Conservation (phyloP, 352 stramenopile genomes). For the Phytophthora nicotianae region DNA sequence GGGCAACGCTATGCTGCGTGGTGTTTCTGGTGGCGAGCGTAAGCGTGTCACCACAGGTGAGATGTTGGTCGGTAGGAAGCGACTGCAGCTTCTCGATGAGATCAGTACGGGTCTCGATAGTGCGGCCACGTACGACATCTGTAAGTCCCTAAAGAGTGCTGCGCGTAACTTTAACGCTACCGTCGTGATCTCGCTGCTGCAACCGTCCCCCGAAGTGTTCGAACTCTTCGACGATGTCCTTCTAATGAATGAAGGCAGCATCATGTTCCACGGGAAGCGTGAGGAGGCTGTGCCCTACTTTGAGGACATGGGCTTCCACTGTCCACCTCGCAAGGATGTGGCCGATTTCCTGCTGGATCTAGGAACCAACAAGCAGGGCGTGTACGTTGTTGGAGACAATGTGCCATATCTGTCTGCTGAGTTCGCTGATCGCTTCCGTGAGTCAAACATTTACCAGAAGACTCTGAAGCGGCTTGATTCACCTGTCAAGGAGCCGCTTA, state of each 20-base stretch:
- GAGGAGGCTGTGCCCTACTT: constrained; percentile 54
- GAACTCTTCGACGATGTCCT: constrained; percentile 65
- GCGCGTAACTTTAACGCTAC: constrained; percentile 54
- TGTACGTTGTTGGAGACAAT: constrained; percentile 14
- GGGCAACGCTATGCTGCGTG: constrained; percentile 54
- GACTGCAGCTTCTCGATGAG: constrained; percentile 61
- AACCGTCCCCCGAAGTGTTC: constrained; percentile 56
- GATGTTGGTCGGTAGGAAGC: constrained; percentile 23
- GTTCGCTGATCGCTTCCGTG: constrained; percentile 51
- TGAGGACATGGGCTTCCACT: constrained; percentile 53
- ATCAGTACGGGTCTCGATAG: constrained; percentile 68
- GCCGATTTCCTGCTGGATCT: constrained; percentile 30
- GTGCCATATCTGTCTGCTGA: constrained; percentile 38
- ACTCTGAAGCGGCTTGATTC: constrained; percentile 46
- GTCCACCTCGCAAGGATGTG: constrained; percentile 27
- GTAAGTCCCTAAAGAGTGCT: constrained; percentile 68
- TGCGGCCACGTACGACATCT: constrained; percentile 77
- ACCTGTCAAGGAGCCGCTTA: constrained; percentile 25
- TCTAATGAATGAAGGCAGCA: constrained; percentile 53
- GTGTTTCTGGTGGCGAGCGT: constrained; percentile 64
- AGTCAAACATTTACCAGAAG: constrained; percentile 54
- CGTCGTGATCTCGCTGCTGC: constrained; percentile 50
- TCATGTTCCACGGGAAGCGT: constrained; percentile 61
- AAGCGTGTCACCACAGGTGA: constrained; percentile 28
- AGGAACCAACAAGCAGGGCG: constrained; percentile 26